Conservation (phyloP, 306 rosid species). For the Prunus fruticosa region DNA sequence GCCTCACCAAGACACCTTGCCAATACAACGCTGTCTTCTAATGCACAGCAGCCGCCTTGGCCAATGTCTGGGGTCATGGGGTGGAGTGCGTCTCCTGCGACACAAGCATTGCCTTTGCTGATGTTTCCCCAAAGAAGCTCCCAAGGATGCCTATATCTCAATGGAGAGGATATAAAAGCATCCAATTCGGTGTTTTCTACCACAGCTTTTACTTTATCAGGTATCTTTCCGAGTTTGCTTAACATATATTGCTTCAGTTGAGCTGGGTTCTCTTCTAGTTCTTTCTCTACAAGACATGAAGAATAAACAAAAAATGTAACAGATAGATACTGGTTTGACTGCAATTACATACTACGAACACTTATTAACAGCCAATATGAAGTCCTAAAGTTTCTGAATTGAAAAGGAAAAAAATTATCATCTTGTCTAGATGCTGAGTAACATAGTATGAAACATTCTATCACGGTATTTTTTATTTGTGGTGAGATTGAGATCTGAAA, state of each 20-base stretch:
- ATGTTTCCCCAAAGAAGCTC: conserved; percentile 57
- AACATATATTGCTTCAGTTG: conserved; percentile 46
- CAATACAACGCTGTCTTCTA: conserved; percentile 65
- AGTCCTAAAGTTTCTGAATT: no score
- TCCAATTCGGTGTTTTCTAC: conserved; percentile 45
- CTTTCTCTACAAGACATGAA: conserved; percentile 36
- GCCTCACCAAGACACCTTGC: conserved; percentile 62
- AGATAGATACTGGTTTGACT: neutral
- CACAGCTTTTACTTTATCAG: conserved; percentile 31
- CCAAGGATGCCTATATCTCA: conserved; percentile 68
- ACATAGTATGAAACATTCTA: neutral
- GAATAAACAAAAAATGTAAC: no score
- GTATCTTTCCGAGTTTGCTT: conserved; percentile 44
- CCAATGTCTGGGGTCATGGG: conserved; percentile 72
- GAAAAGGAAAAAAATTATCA: no score
- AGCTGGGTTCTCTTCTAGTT: conserved; percentile 30
- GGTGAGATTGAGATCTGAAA: neutral
- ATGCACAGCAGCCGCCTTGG: conserved; percentile 49
- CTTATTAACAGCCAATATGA: no score
- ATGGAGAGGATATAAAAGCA: conserved; percentile 23
- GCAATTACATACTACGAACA: no score
- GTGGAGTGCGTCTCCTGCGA: conserved; percentile 77
- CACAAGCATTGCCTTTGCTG: conserved; percentile 61
- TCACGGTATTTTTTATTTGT: neutral
- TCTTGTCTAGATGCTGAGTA: no score